Conservation (phyloP, 495 filamentous ascomycete species). For the Gamarada debralockiae region DNA sequence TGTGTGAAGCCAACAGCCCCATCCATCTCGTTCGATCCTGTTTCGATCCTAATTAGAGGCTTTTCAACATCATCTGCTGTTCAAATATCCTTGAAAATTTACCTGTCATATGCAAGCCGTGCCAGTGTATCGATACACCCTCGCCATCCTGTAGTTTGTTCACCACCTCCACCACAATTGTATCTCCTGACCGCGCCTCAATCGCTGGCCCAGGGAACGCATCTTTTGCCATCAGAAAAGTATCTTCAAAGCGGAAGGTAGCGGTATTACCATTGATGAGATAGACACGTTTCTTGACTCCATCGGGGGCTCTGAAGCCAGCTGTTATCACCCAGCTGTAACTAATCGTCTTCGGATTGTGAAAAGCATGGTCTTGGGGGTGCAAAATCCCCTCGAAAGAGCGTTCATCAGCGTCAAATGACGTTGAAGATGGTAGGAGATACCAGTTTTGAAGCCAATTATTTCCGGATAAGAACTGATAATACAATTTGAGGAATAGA, state of each 20-base stretch:
- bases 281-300: conserved; percentile 30
- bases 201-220: conserved; percentile 53
- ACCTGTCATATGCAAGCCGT: conserved; percentile 42
- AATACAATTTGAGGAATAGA: too few relatives aligned
- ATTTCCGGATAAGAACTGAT: too few relatives aligned
- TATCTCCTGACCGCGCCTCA: conserved; percentile 61
- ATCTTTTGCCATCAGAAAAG: background rate
- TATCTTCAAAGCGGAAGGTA: background rate
- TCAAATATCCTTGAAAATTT: too few relatives aligned
- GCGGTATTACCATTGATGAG: conserved; percentile 29
- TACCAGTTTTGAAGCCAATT: background rate
- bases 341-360: background rate
- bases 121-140: conserved; percentile 51
- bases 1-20: conserved; percentile 56
- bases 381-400: background rate
- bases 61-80: too few relatives aligned
- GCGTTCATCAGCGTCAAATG: background rate
- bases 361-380: conserved; percentile 2
- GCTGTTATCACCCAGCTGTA: conserved; percentile 12
- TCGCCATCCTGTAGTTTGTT: conserved; percentile 45
- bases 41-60: background rate
- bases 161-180: conserved; percentile 49
- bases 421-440: too few relatives aligned
- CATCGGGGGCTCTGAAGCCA: conserved; percentile 27
- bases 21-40: conserved; percentile 58